Percentiles rank a stretch among this genome's conserved stretches.
These are phyloP conservation scores for Dryas octopetala DNA, from an alignment of 306 rosid genomes.

Conservation along the genomic window DNA sequence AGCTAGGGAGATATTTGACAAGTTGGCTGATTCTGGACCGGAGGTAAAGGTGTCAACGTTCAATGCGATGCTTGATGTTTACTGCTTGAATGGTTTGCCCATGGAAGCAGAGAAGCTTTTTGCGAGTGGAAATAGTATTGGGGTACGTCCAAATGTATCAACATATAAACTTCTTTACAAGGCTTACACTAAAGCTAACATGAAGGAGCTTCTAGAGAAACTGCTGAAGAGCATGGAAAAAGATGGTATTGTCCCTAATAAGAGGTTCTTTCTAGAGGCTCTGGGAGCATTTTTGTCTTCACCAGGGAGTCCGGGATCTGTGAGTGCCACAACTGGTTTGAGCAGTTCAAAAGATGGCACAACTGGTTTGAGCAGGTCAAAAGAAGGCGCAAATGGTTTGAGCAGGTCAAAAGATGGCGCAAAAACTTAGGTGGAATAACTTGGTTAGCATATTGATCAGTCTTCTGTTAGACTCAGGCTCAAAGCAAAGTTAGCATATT, in stretches of 20 bases:
- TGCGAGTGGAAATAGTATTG: constrained; percentile 44
- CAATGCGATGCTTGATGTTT: constrained; percentile 89
- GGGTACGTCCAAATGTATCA: constrained; percentile 53
- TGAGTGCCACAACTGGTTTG: constrained; percentile 35
- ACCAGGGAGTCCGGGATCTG: constrained; percentile 39
- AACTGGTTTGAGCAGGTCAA: constrained; percentile 20
- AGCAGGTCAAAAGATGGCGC: constrained; percentile 28
- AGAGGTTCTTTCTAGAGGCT: constrained; percentile 84
- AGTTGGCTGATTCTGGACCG: constrained; percentile 53
- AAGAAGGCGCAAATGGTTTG: constrained; percentile 22
- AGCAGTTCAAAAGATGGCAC: constrained; percentile 27
- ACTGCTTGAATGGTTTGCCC: constrained; percentile 84
- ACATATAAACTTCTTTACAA: constrained; percentile 90
- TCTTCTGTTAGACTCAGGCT: neutral
- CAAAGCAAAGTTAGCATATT: neutral
- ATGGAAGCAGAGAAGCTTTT: constrained; percentile 75
- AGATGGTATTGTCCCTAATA: constrained; percentile 86
- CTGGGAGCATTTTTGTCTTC: constrained; percentile 67
- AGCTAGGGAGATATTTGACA: constrained; percentile 73
- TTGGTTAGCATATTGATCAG: constrained; percentile 7
- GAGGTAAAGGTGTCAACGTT: constrained; percentile 70
- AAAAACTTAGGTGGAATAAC: constrained; percentile 31
- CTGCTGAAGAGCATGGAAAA: constrained; percentile 74
- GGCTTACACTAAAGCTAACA: constrained; percentile 79
- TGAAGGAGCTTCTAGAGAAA: constrained; percentile 67